These are phyloP conservation scores for Spathaspora boniae DNA, from an alignment of 805 yeast species.

Conservation along the genomic window DNA sequence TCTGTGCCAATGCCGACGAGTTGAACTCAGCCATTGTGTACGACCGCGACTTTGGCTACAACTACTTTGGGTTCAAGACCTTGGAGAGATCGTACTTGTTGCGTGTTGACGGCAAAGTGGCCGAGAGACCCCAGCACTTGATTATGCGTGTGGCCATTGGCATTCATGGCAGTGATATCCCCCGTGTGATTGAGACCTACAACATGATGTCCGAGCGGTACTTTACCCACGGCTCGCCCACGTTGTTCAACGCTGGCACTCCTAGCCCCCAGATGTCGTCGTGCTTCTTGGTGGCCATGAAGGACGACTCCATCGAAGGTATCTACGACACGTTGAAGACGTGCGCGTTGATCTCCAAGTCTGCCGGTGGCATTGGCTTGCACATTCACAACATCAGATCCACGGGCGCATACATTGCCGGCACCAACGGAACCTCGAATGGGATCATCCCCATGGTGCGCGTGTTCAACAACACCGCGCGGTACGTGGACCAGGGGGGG, in stretches of 20 bases:
- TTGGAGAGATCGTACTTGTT: slow-evolving; percentile 57
- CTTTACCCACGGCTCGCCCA: slow-evolving; percentile 62
- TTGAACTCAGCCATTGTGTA: slow-evolving; percentile 44
- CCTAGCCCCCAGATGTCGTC: slow-evolving; percentile 60
- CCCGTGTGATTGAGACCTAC: slow-evolving; percentile 52
- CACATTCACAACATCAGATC: slow-evolving; percentile 59
- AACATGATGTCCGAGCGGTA: slow-evolving; percentile 56
- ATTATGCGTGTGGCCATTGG: slow-evolving; percentile 62
- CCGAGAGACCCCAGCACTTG: slow-evolving; percentile 61
- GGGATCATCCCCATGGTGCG: slow-evolving; percentile 63
- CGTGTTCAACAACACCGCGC: slow-evolving; percentile 60
- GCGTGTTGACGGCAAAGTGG: slow-evolving; percentile 52
- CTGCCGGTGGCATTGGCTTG: slow-evolving; percentile 63
- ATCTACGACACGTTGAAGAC: slow-evolving; percentile 59
- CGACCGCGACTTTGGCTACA: slow-evolving; percentile 51
- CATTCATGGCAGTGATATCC: slow-evolving; percentile 54
- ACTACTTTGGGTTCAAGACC: slow-evolving; percentile 61
- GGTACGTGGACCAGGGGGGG: slow-evolving; percentile 66
- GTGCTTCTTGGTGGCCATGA: slow-evolving; percentile 61
- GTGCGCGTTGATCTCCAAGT: slow-evolving; percentile 58
- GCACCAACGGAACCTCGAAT: slow-evolving; percentile 61
- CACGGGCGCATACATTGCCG: slow-evolving; percentile 59
- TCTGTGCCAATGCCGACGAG: slow-evolving; percentile 36
- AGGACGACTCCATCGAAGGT: slow-evolving; percentile 62
- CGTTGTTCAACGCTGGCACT: slow-evolving; percentile 61